Evolutionary conservation across 2,329 filamentous ascomycete genomes (phyloP), one percentile per base, ranked within the genome.

Genomic region (Cladosporium phlei): DNA sequence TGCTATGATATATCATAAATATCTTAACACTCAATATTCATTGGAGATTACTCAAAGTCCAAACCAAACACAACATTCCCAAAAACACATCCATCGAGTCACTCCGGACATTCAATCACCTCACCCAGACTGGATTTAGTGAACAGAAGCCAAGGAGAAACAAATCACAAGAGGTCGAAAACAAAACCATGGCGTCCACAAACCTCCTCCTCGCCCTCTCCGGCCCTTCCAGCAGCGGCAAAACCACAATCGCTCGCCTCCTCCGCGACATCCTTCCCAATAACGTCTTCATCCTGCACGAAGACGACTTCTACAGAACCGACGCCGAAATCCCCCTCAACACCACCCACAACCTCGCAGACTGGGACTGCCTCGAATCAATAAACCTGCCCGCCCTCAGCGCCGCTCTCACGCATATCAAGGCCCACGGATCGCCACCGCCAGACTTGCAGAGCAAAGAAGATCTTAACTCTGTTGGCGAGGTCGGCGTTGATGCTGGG

Each of bases 231-330:
- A 95, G 86, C 3, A 91, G 86, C 58, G 93, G 93, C 50, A 98
- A 98, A 72, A 97, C 93, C 2, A 97, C 93, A 2, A 78, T 98
- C 11, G 86, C 89, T 16, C 80, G 91, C 2, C 76, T 96, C 10
- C 75, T 98, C 14, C 82, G 88, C 49, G 82, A 87, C 62, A 83
- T 95, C 55, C 89, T 96, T 59, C 57, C 66, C 19, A n/a, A n/a
- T n/a, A 73, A 76, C 55, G 76, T 82, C 12, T 91, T 89, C 61
- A 86, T 97, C 60, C 76, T 98, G 17, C 93, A 98, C 65, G 82
- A 95, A 65, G 93, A 98, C 70, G 93, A 98, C 67, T 98, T 97
- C 65, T 98, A 95, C 71, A 82, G 81, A 54, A 74, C 86, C 1
- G 91, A 97, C 63, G 69, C 77, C 22, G 77, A 88, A 77, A 79